Evolutionary conservation across 2,329 filamentous ascomycete species (phyloP).

Genomic region (Diaporthe batatas): DNA sequence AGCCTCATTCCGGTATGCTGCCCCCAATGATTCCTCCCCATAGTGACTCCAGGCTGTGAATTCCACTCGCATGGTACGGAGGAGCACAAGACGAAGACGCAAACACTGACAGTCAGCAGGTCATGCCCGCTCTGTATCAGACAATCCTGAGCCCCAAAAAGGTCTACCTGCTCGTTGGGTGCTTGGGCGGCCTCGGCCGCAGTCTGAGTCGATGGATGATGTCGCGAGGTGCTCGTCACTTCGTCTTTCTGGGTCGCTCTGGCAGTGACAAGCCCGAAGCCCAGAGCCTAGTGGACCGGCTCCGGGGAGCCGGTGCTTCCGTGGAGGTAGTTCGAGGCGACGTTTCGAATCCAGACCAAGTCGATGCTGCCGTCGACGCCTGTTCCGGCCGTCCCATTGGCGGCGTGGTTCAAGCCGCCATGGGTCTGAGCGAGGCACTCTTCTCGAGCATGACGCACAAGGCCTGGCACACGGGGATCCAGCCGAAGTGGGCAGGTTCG

Average conservation of each 20-base stretch:
- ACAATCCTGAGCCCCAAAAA: neutral
- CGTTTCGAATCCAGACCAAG: too few relatives aligned
- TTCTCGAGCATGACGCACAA: neutral
- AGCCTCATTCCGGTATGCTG: too few relatives aligned
- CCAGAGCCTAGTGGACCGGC: too few relatives aligned
- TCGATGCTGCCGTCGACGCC: too few relatives aligned
- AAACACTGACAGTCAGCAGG: too few relatives aligned
- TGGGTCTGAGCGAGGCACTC: neutral
- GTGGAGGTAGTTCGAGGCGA: too few relatives aligned
- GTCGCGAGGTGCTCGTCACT: neutral
- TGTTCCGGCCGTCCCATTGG: neutral
- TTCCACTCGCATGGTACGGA: too few relatives aligned
- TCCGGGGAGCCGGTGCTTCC: too few relatives aligned
- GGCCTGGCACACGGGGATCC: neutral
- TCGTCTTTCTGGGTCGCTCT: neutral
- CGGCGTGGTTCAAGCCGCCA: neutral
- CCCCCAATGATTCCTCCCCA: too few relatives aligned
- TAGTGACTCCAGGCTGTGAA: too few relatives aligned
- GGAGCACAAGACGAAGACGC: too few relatives aligned
- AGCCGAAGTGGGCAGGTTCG: neutral
- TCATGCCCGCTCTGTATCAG: too few relatives aligned
- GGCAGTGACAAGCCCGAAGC: neutral
- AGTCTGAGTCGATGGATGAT: neutral
- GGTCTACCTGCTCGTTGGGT: neutral
- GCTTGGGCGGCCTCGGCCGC: neutral